These are phyloP conservation scores for Neophaeococcomyces mojaviensis DNA, from an alignment of 2,329 filamentous ascomycete genomes.

Conservation along the genomic window DNA sequence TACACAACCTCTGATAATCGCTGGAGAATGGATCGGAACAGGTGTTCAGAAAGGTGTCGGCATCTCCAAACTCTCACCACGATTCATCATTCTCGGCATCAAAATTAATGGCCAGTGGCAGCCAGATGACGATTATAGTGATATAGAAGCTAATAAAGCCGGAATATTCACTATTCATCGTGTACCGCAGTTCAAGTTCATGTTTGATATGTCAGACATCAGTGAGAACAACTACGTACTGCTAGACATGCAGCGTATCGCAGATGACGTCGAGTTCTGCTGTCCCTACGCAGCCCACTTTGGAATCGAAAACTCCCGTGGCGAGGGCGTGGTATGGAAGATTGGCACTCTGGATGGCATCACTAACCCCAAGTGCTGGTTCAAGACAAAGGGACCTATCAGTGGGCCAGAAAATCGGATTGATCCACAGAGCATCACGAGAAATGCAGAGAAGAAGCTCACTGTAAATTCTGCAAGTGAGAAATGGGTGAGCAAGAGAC, in stretches of 20 bases:
- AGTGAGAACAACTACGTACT: background rate
- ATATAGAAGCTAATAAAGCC: background rate
- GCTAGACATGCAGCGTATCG: conserved; percentile 3
- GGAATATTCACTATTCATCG: conserved; percentile 2
- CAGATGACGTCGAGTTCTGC: background rate
- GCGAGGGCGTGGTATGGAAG: conserved; percentile 6
- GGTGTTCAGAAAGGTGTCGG: conserved; percentile 1
- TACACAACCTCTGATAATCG: background rate
- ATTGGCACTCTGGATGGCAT: background rate
- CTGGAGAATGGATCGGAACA: conserved; percentile 7
- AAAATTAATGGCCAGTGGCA: conserved; percentile 3
- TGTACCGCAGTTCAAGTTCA: background rate
- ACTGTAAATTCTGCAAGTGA: background rate
- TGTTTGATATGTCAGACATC: conserved; percentile 1
- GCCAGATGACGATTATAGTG: conserved; percentile 1
- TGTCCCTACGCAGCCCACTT: conserved; percentile 2
- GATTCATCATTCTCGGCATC: conserved; percentile 2
- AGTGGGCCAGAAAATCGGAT: conserved; percentile 5
- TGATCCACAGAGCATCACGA: background rate
- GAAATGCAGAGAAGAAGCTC: background rate
- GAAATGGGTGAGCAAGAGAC: conserved; percentile 1
- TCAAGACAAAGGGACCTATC: conserved; percentile 4
- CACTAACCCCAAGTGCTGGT: conserved; percentile 1
- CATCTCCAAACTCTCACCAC: background rate
- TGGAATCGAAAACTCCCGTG: background rate